Conservation (phyloP, 139 green algal species). For the Yamagishiella unicocca region DNA sequence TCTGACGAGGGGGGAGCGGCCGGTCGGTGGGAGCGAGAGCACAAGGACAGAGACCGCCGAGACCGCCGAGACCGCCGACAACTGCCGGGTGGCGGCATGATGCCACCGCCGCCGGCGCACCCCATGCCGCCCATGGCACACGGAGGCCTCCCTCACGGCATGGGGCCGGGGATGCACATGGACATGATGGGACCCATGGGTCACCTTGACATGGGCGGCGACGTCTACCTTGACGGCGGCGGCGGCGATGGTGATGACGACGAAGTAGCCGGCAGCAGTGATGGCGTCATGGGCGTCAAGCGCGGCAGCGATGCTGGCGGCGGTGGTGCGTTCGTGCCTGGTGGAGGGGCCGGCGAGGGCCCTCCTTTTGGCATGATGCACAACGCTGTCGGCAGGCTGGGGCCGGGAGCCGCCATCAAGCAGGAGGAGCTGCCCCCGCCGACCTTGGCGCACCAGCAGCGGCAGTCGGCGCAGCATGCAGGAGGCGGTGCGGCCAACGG, state of each 20-base stretch:
- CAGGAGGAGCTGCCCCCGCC: neutral
- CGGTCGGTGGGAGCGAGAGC: neutral
- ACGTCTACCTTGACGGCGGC: slow-evolving; percentile 24
- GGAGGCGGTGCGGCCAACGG: too few species aligned
- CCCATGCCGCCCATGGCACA: neutral
- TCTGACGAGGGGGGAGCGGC: neutral
- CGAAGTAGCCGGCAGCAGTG: neutral
- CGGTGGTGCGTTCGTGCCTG: too few species aligned
- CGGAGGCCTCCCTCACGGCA: neutral
- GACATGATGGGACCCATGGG: slow-evolving; percentile 18
- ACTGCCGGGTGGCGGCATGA: neutral
- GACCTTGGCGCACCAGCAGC: neutral
- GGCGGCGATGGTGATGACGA: slow-evolving; percentile 11
- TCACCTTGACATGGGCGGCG: neutral
- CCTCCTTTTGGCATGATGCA: too few species aligned
- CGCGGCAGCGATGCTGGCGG: neutral
- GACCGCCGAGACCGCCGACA: neutral
- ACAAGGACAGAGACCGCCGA: neutral
- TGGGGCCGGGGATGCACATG: neutral
- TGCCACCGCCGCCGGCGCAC: neutral
- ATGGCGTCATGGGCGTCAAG: neutral
- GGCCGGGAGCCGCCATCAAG: neutral
- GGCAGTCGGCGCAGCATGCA: neutral
- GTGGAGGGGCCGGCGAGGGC: too few species aligned
- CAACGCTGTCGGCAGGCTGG: neutral